phyloP scores from a whole-genome alignment of 2,329 filamentous ascomycete species.

The Cladosporium austrohemisphaericum region DNA sequence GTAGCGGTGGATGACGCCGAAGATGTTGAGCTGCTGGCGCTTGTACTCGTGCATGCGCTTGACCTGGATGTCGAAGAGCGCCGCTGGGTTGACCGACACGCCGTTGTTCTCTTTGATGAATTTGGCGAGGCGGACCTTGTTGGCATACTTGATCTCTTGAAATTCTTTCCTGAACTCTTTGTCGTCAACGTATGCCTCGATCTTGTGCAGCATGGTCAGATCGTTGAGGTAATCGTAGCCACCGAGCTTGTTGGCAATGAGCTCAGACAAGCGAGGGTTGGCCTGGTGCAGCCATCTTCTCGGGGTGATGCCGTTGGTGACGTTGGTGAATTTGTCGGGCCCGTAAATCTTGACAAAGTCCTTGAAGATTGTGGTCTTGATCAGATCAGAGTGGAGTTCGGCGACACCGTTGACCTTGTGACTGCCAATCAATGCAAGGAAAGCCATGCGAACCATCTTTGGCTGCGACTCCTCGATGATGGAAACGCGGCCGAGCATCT shows the following conservation, averaged over 20 bases:
- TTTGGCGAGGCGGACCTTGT: slow-evolving; percentile 88
- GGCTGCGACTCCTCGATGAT: slow-evolving; percentile 96
- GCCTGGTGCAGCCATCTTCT: slow-evolving; percentile 96
- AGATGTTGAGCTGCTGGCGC: slow-evolving; percentile 97
- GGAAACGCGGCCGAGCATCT: slow-evolving; percentile 81
- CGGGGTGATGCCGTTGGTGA: slow-evolving; percentile 96
- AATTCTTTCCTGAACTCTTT: slow-evolving; percentile 89
- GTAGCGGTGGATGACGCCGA: slow-evolving; percentile 94
- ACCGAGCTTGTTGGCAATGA: slow-evolving; percentile 87
- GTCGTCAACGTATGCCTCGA: slow-evolving; percentile 81
- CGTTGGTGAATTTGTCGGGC: slow-evolving; percentile 95
- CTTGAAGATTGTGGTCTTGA: slow-evolving; percentile 99
- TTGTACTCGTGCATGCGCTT: slow-evolving; percentile 99
- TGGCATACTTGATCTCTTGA: slow-evolving; percentile 93
- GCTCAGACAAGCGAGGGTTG: slow-evolving; percentile 83
- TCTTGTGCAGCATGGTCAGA: slow-evolving; percentile 76
- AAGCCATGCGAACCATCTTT: slow-evolving; percentile 98
- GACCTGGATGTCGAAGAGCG: slow-evolving; percentile 94
- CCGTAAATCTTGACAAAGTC: slow-evolving; percentile 96
- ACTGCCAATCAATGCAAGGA: slow-evolving; percentile 88
- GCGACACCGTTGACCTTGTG: slow-evolving; percentile 99
- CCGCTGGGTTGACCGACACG: slow-evolving; percentile 77
- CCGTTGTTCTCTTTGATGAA: slow-evolving; percentile 81
- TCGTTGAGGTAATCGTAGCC: slow-evolving; percentile 85
- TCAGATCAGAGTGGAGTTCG: slow-evolving; percentile 93